Evolutionary conservation across 768 basidiomycete species (phyloP).

Genomic region (Suillus variegatus): DNA sequence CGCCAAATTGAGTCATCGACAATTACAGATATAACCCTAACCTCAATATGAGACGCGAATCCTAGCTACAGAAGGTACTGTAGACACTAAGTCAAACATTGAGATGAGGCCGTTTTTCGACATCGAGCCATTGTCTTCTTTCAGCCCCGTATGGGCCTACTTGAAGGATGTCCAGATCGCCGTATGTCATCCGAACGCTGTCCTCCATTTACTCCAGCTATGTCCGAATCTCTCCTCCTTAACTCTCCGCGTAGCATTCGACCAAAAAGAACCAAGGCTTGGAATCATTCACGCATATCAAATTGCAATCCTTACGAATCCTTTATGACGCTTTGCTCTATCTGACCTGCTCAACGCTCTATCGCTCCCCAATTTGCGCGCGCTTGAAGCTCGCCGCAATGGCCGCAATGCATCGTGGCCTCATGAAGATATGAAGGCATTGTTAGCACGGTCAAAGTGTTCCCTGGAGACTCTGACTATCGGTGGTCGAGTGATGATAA

Average conservation of each 20-base stretch:
- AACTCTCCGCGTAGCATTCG: slow-evolving; percentile 14
- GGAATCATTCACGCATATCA: slow-evolving; percentile 11
- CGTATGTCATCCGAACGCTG: neutral
- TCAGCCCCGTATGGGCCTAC: slow-evolving; percentile 23
- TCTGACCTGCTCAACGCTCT: slow-evolving; percentile 16
- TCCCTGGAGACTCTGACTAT: slow-evolving; percentile 22
- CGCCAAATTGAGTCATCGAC: too few species aligned
- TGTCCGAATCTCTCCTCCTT: slow-evolving; percentile 18
- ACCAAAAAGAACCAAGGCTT: neutral
- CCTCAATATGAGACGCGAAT: too few species aligned
- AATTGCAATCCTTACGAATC: slow-evolving; percentile 11
- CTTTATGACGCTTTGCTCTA: slow-evolving; percentile 4
- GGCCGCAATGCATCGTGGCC: slow-evolving; percentile 10
- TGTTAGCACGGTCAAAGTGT: slow-evolving; percentile 23
- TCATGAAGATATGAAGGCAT: slow-evolving; percentile 16
- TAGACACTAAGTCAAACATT: neutral
- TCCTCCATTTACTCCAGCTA: slow-evolving; percentile 17
- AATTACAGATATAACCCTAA: too few species aligned
- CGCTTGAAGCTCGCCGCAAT: slow-evolving; percentile 11
- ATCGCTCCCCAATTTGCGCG: slow-evolving; percentile 16
- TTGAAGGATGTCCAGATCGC: slow-evolving; percentile 19
- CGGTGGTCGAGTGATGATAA: slow-evolving; percentile 14
- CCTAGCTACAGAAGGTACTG: too few species aligned
- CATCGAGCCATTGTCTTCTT: slow-evolving; percentile 8
- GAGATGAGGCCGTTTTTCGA: slow-evolving; percentile 2